Base-by-base conservation (phyloP, 177 flowering plant genomes). In the Tripterygium wilfordii region DNA sequence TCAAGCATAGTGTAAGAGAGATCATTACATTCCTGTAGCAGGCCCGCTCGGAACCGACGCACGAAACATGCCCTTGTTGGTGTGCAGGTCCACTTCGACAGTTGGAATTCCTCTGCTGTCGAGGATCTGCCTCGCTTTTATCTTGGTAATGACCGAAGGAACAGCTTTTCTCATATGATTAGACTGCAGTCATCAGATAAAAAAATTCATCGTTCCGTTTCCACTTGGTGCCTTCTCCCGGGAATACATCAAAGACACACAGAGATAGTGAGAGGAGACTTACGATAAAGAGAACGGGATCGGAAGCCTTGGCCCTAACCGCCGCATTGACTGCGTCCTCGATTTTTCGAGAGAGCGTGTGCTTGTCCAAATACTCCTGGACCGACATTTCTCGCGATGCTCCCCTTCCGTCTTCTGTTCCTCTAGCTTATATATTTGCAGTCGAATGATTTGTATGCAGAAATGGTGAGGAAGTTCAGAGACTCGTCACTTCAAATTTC, bases 271-370 rank as follows among this genome's bases (percentile, higher is more conserved):
- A 25, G 41, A 19, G 36, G 8, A 1, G 8, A 54, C n/a, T 49
- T 72, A 87, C 97, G 56, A 92, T 92, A 83, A 84, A 89, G 57
- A 92, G 81, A 23, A 92, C 89, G 37, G 99, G 99, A 79, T 92
- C 99, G 48, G 78, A 49, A 45, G 95, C 65, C 54, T 92, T 92
- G 14, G 97, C 85, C 67, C 96, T 67, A 60, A 92, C 99, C 45
- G 99, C 99, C 30, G 99, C 99, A 72, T 92, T 89, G 56, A 92
- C 99, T 46, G 97, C 99, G 47, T 89, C 97, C 60, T 92, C 99
- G 58, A 92, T 89, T 58, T 76, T 89, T 41, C 96, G 89, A 49
- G 97, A 85, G 49, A 90, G 96, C 76, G 62, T 45, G 62, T 85
- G 80, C 68, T 78, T 85, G 55, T 85, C 87, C 18, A 85, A 74